Evolutionary conservation across 768 basidiomycete species (phyloP), one percentile per base, ranked within the genome.

Genomic region (Tubosaeta sp.): DNA sequence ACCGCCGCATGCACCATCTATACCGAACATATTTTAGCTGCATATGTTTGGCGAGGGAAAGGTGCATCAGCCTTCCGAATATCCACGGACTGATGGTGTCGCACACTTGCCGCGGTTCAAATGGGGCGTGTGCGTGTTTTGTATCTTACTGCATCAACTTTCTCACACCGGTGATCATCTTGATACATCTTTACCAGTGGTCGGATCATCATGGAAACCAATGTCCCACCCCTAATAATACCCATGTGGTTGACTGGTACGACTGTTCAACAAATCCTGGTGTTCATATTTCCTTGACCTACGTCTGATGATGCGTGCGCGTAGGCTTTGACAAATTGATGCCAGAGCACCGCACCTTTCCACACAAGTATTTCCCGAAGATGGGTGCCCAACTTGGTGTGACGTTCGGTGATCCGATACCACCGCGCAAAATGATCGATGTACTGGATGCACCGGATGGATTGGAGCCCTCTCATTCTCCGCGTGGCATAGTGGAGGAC

Each of bases 181-280:
- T 42, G 21, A 21, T 42, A 27, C 41, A n/a, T 40, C 40, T 24
- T 10, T 18, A 39, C 32, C 61, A 94, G 92, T 24, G 90, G 90
- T 34, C 80, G 93, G 22, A 87, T 96, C 30, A 64, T 98, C 39
- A 93, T 85, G 80, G 82, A 85, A 49, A 71, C 76, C 9, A 65
- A 73, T 13, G 60, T 73, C n/a, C 77, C 81, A 39, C 94, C 94
- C 3, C 67, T 83, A 19, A 81, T 96, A 51, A 85, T 98, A 55
- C 94, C 94, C 2, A 89, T 96, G 78, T 98, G 92, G 92, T 73
- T 97, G 12, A 86, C 87, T n/a, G 85, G 86, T 79, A 46, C n/a
- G 72, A 51, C 39, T 40, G 10, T 25, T 27, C 9, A 14, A 31
- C 31, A 9, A 19, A 16, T 3, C 13, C 6, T 24, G n/a, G 19